These are phyloP conservation scores for Mycosphaerella sp. DNA, from an alignment of 2,329 filamentous ascomycete species.

Conservation along the genomic window DNA sequence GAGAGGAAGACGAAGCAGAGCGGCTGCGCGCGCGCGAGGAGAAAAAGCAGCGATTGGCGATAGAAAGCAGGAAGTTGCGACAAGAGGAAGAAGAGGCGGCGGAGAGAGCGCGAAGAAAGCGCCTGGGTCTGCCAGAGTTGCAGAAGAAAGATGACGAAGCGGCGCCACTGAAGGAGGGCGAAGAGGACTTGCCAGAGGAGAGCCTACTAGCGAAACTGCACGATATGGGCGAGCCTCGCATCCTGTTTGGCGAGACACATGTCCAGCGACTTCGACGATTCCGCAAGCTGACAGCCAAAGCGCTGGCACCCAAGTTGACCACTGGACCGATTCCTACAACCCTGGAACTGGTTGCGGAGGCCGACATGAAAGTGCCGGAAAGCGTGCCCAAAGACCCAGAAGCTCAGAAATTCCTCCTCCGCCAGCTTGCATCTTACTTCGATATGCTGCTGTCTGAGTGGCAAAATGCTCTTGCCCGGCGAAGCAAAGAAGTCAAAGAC, in stretches of 20 bases:
- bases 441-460: slow-evolving; percentile 91
- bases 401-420: slow-evolving; percentile 65
- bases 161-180: slow-evolving; percentile 28
- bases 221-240: slow-evolving; percentile 63
- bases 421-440: slow-evolving; percentile 91
- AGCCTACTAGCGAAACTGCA: slow-evolving; percentile 64
- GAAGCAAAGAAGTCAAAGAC: slow-evolving; percentile 53
- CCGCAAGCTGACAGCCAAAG: slow-evolving; percentile 50
- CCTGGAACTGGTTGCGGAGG: slow-evolving; percentile 69
- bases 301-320: slow-evolving; percentile 43
- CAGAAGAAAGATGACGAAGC: slow-evolving; percentile 42
- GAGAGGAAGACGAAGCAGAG: slow-evolving; percentile 74
- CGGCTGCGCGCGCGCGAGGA: slow-evolving; percentile 67
- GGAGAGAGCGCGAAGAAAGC: slow-evolving; percentile 64
- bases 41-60: slow-evolving; percentile 72
- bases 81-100: slow-evolving; percentile 69
- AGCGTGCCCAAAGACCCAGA: slow-evolving; percentile 57
- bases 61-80: slow-evolving; percentile 63
- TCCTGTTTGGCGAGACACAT: slow-evolving; percentile 77
- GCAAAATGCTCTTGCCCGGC: slow-evolving; percentile 63
- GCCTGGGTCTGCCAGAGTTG: slow-evolving; percentile 73
- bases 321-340: slow-evolving; percentile 82
- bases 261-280: slow-evolving; percentile 63
- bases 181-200: slow-evolving; percentile 63
- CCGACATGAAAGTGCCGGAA: slow-evolving; percentile 76